phyloP scores from a whole-genome alignment of 192 early-diverging fungal species.

The Nowakowskiella sp. region DNA sequence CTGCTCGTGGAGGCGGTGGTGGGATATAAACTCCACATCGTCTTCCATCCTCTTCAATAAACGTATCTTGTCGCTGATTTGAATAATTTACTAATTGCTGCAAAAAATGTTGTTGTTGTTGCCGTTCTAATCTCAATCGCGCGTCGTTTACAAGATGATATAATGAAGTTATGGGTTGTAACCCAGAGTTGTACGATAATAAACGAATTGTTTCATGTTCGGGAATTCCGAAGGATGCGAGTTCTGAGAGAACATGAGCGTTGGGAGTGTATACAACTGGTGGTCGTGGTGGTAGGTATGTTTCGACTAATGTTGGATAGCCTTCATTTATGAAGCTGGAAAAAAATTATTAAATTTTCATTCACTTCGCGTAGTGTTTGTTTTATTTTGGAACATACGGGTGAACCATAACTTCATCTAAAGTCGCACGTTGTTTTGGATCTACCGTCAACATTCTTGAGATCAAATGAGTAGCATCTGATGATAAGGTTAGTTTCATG shows the following conservation, averaged over 20 bases:
- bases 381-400: constrained; percentile 33
- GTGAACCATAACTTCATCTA: constrained; percentile 42
- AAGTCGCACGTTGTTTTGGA: constrained; percentile 45
- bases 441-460: constrained; percentile 41
- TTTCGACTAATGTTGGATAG: constrained; percentile 7
- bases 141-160: constrained; percentile 23
- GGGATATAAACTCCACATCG: no score
- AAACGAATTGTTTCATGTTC: constrained; percentile 14
- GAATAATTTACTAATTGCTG: no score
- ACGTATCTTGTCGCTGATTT: no score
- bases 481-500: constrained; percentile 12
- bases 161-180: constrained; percentile 25
- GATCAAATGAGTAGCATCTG: constrained; percentile 41
- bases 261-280: constrained; percentile 13
- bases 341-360: neutral
- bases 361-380: neutral
- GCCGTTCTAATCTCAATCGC: no score
- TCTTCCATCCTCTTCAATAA: no score
- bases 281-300: constrained; percentile 5
- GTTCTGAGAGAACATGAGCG: constrained; percentile 5
- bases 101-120: no score
- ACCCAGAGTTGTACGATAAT: constrained; percentile 14
- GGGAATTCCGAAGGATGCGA: constrained; percentile 19
- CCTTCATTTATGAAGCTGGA: neutral
- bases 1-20: neutral